Evolutionary conservation across 2,329 filamentous ascomycete genomes (phyloP).

Genomic region (Botryotinia globosa): DNA sequence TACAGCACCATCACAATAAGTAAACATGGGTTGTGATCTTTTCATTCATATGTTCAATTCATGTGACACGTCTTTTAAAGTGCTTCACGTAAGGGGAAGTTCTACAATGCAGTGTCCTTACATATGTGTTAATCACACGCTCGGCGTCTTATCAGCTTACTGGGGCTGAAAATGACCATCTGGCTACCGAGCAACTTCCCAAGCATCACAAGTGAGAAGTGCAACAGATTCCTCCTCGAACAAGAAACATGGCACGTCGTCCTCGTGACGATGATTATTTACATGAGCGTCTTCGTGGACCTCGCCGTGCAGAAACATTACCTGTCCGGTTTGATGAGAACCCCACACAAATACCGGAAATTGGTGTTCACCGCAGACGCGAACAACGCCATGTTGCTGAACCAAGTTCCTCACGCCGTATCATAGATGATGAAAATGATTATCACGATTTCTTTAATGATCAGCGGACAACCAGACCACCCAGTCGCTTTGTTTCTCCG

Average conservation of each 20-base stretch:
- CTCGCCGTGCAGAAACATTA: slow-evolving; percentile 1
- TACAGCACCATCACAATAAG: neutral
- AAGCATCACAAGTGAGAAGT: neutral
- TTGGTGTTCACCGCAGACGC: neutral
- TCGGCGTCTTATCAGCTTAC: slow-evolving; percentile 12
- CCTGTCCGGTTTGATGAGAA: slow-evolving; percentile 9
- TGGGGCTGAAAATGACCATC: neutral
- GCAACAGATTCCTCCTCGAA: neutral
- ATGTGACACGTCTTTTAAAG: neutral
- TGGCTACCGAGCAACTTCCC: neutral
- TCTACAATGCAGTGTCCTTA: neutral
- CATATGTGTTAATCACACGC: neutral
- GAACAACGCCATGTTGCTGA: neutral
- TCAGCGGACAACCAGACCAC: neutral
- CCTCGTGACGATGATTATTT: neutral
- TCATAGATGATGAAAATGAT: neutral
- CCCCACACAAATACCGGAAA: neutral
- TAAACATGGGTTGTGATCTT: neutral
- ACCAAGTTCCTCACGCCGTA: neutral
- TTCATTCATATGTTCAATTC: neutral
- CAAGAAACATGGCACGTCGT: neutral
- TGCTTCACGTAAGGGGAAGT: neutral
- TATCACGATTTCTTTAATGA: neutral
- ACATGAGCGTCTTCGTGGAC: neutral
- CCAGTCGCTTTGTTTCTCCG: neutral